phyloP scores from a whole-genome alignment of 495 filamentous ascomycete species.

The Ramalina peruviana region DNA sequence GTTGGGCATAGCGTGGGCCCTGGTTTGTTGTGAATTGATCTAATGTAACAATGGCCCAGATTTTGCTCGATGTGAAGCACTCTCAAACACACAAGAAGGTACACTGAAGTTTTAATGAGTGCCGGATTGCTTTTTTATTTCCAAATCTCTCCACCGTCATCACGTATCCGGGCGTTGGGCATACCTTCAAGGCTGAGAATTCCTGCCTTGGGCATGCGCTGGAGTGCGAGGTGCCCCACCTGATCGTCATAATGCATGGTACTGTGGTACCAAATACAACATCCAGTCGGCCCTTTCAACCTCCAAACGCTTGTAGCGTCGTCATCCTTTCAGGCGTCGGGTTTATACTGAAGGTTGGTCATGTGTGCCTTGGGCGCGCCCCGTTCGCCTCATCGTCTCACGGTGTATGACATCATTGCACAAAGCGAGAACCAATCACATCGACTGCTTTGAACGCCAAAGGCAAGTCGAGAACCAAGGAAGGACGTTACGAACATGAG shows the following conservation, averaged over 20 bases:
- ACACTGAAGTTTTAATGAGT: background rate
- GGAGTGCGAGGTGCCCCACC: background rate
- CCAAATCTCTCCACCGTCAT: background rate
- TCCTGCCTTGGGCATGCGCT: background rate
- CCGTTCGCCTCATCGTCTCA: too few relatives aligned
- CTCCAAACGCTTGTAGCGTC: too few relatives aligned
- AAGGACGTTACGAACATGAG: background rate
- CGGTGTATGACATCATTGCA: background rate
- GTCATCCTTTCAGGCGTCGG: too few relatives aligned
- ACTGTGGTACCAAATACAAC: background rate
- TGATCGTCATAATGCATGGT: background rate
- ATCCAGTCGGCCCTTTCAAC: too few relatives aligned
- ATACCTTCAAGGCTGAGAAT: background rate
- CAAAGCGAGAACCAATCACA: background rate
- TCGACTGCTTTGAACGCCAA: background rate
- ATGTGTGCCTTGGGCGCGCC: too few relatives aligned
- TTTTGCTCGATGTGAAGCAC: background rate
- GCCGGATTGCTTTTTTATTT: background rate
- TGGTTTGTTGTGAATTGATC: background rate
- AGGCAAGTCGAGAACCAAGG: background rate
- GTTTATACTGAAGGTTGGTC: too few relatives aligned
- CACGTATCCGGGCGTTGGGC: background rate
- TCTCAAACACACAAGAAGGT: background rate
- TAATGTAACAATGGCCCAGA: background rate
- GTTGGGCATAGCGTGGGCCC: conserved; percentile 1